Evolutionary conservation across 495 filamentous ascomycete species (phyloP), one percentile per base, ranked within the genome.

Genomic region (Lasiosphaeriaceae sp.): DNA sequence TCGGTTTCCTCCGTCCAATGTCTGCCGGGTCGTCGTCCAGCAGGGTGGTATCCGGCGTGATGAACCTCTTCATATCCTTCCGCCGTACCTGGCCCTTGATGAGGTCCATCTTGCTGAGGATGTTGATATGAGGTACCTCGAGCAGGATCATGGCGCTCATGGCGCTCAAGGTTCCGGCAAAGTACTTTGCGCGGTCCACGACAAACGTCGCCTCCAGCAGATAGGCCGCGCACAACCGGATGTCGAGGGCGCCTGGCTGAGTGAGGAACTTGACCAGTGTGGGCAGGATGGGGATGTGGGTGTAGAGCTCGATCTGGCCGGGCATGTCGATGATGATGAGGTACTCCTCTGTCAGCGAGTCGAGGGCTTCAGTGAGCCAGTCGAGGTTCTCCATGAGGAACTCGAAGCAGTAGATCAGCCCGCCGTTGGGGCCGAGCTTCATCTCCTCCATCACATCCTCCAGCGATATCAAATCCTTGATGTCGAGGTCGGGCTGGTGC

Each of bases 131-230:
- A 2, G 94, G 94, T 58, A 97, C 83, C 74, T 96, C 94, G 45
- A 98, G 80, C 90, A 97, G 92, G 59, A 97, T 83, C 94, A 98
- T 98, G 34, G 94, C 92, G 53, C 89, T 94, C 93, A 98, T 97
- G 47, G 94, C 94, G 65, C 88, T 92, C 56, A 98, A 74, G 2
- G 94, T 95, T 14, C 94, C 94, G 1, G 94, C 88, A 67, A 98
- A 97, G 80, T 92, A 98, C 69, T 98, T 98, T 62, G 94, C 87
- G 58, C 90, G 86, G 73, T 98, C 94, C 23, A 96, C 82, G 58
- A 98, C 85, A 66, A 97, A 98, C 6, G 92, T 96, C 4, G 90
- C 87, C 69, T 98, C 94, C 45, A 98, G 85, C 22, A 98, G 84
- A 70, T 98, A 98, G 11, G 93, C 83, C n/a, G 94, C 94, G 69